Evolutionary conservation across 208 protist species (phyloP).

Genomic region (Willaertia magna): DNA sequence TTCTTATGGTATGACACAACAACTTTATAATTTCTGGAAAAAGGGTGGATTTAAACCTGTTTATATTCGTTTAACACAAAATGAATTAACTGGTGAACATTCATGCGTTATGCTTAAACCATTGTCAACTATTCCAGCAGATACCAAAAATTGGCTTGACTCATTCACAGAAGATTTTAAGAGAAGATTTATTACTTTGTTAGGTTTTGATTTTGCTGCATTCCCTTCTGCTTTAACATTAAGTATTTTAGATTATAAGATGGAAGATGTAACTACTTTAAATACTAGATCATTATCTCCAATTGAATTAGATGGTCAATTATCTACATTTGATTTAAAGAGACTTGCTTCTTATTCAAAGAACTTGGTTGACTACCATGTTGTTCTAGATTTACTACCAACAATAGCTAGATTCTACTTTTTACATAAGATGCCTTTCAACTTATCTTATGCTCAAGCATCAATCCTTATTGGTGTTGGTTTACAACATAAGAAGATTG

Average conservation of each 20-base stretch:
- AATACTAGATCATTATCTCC: neutral
- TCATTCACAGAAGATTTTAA: conserved; percentile 11
- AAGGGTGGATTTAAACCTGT: conserved; percentile 59
- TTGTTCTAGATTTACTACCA: conserved; percentile 68
- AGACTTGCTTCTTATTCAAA: conserved; percentile 8
- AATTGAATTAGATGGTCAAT: neutral
- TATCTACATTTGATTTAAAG: conserved; percentile 8
- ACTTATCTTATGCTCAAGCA: conserved; percentile 32
- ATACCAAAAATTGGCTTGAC: neutral
- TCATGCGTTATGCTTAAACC: conserved; percentile 92
- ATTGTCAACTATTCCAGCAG: neutral
- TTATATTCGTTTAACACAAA: conserved; percentile 64
- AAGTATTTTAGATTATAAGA: neutral
- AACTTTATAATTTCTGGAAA: conserved; percentile 94
- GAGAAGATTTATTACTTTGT: neutral
- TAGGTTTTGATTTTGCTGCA: neutral
- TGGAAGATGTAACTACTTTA: neutral
- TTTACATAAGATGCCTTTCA: conserved; percentile 3
- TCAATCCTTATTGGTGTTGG: conserved; percentile 55
- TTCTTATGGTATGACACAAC: conserved; percentile 84
- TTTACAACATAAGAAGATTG: conserved; percentile 32
- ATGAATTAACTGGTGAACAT: conserved; percentile 98
- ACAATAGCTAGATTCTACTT: conserved; percentile 46
- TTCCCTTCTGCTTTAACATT: neutral
- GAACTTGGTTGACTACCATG: conserved; percentile 34